A percentile compares a stretch with the other conserved stretches of the same genome.
Evolutionary conservation across 2,329 filamentous ascomycete species (phyloP).

Genomic region (Aureobasidium melanogenum): DNA sequence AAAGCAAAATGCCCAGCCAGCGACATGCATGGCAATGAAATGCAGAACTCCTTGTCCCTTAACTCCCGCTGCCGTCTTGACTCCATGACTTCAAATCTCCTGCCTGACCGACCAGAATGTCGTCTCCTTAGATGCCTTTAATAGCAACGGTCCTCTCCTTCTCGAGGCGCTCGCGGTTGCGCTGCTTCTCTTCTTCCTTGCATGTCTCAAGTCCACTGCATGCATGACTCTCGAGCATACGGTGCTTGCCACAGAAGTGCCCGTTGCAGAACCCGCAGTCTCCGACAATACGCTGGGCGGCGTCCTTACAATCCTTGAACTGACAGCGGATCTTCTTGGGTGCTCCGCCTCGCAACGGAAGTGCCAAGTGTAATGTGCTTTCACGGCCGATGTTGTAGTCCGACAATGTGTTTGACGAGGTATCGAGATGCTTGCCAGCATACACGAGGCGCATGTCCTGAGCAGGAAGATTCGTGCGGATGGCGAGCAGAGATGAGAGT

Average conservation of each 20-base stretch:
- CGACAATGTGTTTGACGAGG: slow-evolving; percentile 34
- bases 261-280: slow-evolving; percentile 93
- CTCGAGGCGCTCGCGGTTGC: slow-evolving; percentile 87
- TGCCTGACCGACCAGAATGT: background rate
- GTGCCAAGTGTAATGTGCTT: slow-evolving; percentile 44
- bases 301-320: slow-evolving; percentile 80
- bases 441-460: slow-evolving; percentile 47
- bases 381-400: slow-evolving; percentile 41
- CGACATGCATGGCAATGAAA: background rate
- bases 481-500: slow-evolving; percentile 47
- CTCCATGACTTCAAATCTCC: background rate
- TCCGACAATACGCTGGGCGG: slow-evolving; percentile 85
- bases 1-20: background rate
- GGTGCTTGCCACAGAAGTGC: slow-evolving; percentile 91
- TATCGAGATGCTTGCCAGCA: slow-evolving; percentile 48
- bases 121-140: slow-evolving; percentile 59
- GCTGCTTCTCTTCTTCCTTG: slow-evolving; percentile 93
- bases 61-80: background rate
- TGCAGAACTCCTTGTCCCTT: background rate
- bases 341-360: slow-evolving; percentile 50
- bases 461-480: slow-evolving; percentile 46
- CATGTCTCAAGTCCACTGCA: slow-evolving; percentile 91
- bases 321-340: slow-evolving; percentile 76
- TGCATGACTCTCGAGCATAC: slow-evolving; percentile 87
- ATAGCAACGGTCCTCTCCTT: slow-evolving; percentile 89